Conservation (phyloP, 371 early-diverging fungal species). For the Phascolomyces articulosus region DNA sequence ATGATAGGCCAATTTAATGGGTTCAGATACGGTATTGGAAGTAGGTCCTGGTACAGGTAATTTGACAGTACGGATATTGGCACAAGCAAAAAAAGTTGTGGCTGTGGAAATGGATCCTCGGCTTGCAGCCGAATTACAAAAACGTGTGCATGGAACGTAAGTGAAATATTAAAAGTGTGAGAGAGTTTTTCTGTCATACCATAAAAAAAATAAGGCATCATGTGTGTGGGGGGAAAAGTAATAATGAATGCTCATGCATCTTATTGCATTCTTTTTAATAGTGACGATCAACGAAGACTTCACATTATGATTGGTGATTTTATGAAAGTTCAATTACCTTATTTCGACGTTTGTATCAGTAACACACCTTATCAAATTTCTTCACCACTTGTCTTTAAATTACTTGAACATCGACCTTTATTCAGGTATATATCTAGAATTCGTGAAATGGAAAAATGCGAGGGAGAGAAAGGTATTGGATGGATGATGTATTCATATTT, state of each 20-base stretch:
- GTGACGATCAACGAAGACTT: slow-evolving; percentile 84
- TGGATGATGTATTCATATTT: background rate
- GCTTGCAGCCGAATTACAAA: slow-evolving; percentile 96
- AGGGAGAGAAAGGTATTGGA: too few species aligned
- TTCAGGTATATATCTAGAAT: slow-evolving; percentile 81
- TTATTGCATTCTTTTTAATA: slow-evolving; percentile 23
- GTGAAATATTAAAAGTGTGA: slow-evolving; percentile 23
- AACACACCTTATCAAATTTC: slow-evolving; percentile 99
- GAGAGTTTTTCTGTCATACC: too few species aligned
- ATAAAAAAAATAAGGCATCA: too few species aligned
- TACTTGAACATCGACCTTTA: slow-evolving; percentile 92
- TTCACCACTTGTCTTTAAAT: slow-evolving; percentile 96
- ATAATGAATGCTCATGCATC: background rate
- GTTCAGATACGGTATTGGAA: slow-evolving; percentile 97
- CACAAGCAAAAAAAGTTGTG: slow-evolving; percentile 91
- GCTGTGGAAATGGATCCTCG: slow-evolving; percentile 99
- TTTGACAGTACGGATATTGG: slow-evolving; percentile 96
- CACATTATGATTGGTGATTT: slow-evolving; percentile 98
- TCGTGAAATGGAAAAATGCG: too few species aligned
- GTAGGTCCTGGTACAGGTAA: slow-evolving; percentile 99
- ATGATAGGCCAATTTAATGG: slow-evolving; percentile 81
- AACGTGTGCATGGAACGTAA: slow-evolving; percentile 96
- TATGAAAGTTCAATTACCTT: slow-evolving; percentile 96
- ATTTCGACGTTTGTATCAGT: slow-evolving; percentile 98
- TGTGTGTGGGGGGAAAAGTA: too few species aligned